phyloP scores from a whole-genome alignment of 2,329 filamentous ascomycete genomes.

The Sporothrix dimorphospora region DNA sequence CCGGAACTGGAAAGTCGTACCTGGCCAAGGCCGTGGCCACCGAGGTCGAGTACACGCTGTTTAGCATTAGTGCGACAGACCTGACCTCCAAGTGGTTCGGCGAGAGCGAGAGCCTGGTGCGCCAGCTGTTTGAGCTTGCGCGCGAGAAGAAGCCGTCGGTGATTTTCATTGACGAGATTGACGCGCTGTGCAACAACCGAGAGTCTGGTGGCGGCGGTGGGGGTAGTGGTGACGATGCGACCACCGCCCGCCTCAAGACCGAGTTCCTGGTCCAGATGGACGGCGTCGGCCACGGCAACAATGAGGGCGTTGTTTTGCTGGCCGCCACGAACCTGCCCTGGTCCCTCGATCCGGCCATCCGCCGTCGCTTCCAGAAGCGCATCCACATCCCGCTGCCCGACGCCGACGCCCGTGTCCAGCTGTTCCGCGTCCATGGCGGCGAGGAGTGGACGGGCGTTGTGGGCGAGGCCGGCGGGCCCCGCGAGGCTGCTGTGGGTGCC shows the following conservation, averaged over 20 bases:
- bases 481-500: conserved; percentile 56
- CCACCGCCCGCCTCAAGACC: conserved; percentile 95
- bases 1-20: conserved; percentile 62
- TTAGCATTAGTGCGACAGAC: conserved; percentile 36
- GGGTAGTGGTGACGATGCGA: conserved; percentile 2
- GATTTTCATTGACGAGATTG: conserved; percentile 97
- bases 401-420: conserved; percentile 76
- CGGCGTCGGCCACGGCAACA: conserved; percentile 75
- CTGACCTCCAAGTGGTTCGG: conserved; percentile 30
- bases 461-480: conserved; percentile 63
- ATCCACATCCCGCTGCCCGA: conserved; percentile 90
- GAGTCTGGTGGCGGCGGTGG: conserved; percentile 80
- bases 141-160: conserved; percentile 89
- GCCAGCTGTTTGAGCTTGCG: conserved; percentile 91
- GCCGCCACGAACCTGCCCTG: conserved; percentile 92
- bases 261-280: conserved; percentile 99
- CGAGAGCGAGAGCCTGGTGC: conserved; percentile 53
- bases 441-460: conserved; percentile 79
- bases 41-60: conserved; percentile 60
- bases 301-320: conserved; percentile 82
- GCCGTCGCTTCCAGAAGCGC: conserved; percentile 74
- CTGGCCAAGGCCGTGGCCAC: conserved; percentile 57
- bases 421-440: conserved; percentile 83
- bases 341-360: conserved; percentile 90
- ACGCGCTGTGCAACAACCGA: conserved; percentile 93